Evolutionary conservation across 768 basidiomycete genomes (phyloP), one percentile per base, ranked within the genome.

Genomic region (Exsudoporus frostii): DNA sequence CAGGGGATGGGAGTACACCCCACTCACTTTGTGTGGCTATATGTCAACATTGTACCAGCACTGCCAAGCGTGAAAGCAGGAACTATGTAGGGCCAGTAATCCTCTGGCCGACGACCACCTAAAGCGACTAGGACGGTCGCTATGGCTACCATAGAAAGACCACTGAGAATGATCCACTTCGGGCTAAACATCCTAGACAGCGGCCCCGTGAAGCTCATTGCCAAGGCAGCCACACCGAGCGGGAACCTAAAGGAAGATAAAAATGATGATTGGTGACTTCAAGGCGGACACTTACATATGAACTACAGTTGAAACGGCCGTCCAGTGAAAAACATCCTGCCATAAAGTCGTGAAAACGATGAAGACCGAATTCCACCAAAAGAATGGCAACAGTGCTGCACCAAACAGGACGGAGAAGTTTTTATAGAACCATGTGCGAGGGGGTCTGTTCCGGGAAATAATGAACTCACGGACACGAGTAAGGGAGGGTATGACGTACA

Each of bases 51-150:
- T 4, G 69, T 64, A 7, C 81, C 82, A 11, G 72, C 67, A 13
- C 76, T 73, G 14, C 80, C 80, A 42, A 83, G 52, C 24, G 71
- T 49, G 57, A 81, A 78, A 15, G 74, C 82, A 40, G 82, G 80
- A 55, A 83, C 78, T 41, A 74, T 66, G 50, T 72, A 70, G 1
- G 58, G 48, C 79, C 77, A 83, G 64, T 82, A 83, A 37, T 69
- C 62, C 10, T 67, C 68, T 13, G 72, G 69, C 7, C 56, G 57
- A 50, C 75, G 68, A 53, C 78, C 73, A 0, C 73, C 75, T 42
- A 76, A 66, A 9, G 75, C 73, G 37, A 82, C 65, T 19, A 82
- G 62, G 37, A 69, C 52, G 4, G 75, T 79, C 14, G 74, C 71
- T 13, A 71, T 53, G 33, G 75, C 57, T 37, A 74, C 58, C 48